These are phyloP conservation scores for Periconia macrospinosa DNA, from an alignment of 2,329 filamentous ascomycete genomes.

Conservation along the genomic window DNA sequence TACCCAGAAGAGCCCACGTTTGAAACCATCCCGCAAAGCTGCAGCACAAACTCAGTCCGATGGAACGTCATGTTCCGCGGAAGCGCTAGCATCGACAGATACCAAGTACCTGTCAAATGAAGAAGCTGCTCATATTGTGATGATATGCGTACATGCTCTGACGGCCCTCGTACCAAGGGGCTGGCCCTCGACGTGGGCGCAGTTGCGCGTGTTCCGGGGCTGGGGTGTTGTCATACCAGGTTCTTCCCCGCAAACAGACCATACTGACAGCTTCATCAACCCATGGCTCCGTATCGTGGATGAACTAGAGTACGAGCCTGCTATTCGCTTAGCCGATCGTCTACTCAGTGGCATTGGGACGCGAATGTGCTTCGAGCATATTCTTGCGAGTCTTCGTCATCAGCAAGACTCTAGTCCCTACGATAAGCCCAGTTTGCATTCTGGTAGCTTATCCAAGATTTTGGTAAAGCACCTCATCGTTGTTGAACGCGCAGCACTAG, in stretches of 20 bases:
- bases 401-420: not conserved
- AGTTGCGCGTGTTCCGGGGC: conserved; percentile 41
- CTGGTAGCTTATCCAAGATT: conserved; percentile 15
- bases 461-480: conserved; percentile 28
- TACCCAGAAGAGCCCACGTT: conserved; percentile 24
- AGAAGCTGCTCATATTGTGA: conserved; percentile 45
- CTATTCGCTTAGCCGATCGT: conserved; percentile 53
- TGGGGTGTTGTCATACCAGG: conserved; percentile 40
- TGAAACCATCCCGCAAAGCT: conserved; percentile 20
- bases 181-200: conserved; percentile 34
- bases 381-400: conserved; percentile 39
- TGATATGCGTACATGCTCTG: conserved; percentile 46
- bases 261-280: conserved; percentile 25
- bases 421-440: not conserved
- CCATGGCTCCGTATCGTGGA: conserved; percentile 43
- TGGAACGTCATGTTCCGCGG: not conserved
- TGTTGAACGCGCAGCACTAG: conserved; percentile 23
- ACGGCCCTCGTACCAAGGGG: conserved; percentile 36
- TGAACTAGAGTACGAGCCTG: conserved; percentile 55
- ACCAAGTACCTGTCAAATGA: conserved; percentile 30
- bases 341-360: conserved; percentile 54
- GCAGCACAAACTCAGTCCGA: not conserved
- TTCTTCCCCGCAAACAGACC: conserved; percentile 12
- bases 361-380: conserved; percentile 53
- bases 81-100: not conserved